Evolutionary conservation across 2,329 filamentous ascomycete species (phyloP).

Genomic region (Berkeleyomyces rouxiae): DNA sequence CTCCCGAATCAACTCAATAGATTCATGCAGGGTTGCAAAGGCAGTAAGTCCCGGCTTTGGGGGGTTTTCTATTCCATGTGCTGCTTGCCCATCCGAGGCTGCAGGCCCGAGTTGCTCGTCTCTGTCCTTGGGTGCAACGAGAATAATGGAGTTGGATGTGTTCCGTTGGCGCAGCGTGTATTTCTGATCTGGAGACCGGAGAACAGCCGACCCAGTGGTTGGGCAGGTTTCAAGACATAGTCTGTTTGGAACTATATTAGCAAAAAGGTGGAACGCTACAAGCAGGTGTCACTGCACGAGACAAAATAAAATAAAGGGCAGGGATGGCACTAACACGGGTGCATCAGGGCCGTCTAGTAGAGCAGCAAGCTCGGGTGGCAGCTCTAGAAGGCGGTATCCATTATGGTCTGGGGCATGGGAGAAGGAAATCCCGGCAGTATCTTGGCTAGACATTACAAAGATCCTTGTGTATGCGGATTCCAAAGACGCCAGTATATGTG

Average conservation of each 20-base stretch:
- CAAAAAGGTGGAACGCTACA: not conserved
- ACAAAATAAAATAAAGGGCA: not conserved
- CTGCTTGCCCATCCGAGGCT: not conserved
- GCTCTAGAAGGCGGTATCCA: slow-evolving; percentile 44
- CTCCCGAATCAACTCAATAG: slow-evolving; percentile 39
- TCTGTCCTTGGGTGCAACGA: slow-evolving; percentile 19
- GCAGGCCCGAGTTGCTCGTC: not conserved
- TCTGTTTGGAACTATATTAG: slow-evolving; percentile 19
- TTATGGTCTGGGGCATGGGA: slow-evolving; percentile 30
- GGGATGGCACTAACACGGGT: slow-evolving; percentile 29
- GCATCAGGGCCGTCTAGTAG: slow-evolving; percentile 37
- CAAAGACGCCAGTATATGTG: too few relatives aligned
- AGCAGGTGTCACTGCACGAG: not conserved
- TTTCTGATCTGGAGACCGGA: slow-evolving; percentile 33
- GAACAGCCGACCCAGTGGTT: slow-evolving; percentile 29
- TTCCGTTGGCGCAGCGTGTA: slow-evolving; percentile 50
- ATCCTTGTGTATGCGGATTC: too few relatives aligned
- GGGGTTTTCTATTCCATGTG: not conserved
- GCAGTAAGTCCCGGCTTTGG: not conserved
- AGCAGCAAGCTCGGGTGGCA: slow-evolving; percentile 40
- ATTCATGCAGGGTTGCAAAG: slow-evolving; percentile 45
- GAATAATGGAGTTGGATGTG: slow-evolving; percentile 47
- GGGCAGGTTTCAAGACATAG: slow-evolving; percentile 33
- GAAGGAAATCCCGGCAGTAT: slow-evolving; percentile 31
- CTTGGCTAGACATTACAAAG: slow-evolving; percentile 28